Base-by-base conservation (phyloP, 306 rosid species). In the Prunus mongolica region DNA sequence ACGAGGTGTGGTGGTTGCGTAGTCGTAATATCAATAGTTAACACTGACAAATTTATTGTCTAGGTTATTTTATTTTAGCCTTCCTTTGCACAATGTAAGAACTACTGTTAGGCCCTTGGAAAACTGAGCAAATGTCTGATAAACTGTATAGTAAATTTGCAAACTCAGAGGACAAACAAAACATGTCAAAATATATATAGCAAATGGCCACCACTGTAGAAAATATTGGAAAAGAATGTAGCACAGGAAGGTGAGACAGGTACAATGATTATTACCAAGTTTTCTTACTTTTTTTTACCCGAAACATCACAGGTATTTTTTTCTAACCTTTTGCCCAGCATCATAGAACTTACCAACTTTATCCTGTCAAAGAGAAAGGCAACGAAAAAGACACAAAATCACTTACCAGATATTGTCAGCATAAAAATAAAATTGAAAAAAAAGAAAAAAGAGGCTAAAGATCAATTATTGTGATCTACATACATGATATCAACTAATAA, bases 301-400 rank as follows among this genome's bases (percentile, higher is more conserved):
- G 83, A 82, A 41, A 82, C 82, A 82, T 63, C 65, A 79, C 20
- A 69, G 55, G 71, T 77, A 76, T 75, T 76, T 75, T 60, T 60
- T 18, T 20, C 4, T 52, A 30, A 82, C 13, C 74, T 55, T 72
- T 78, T 66, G 50, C 78, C 81, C 67, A 76, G 69, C 80, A 83
- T 65, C 64, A 79, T 79, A 74, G 85, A 86, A 88, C 97, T 93
- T 91, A 91, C 98, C 98, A 69, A 93, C 96, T 91, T 91, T 93
- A 85, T 93, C 98, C 98, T 93, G 96, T 74, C 50, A 85, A 87
- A 85, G 61, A 71, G 73, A 76, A 82, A 79, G 60, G 5, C 67
- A 78, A 67, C 9, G 55, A 56, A 79, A 80, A 77, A 19, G 10
- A 65, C 60, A 24, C 22, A 50, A 74, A 58, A 52, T 60, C 16